Evolutionary conservation across 768 basidiomycete genomes (phyloP).

Genomic region (Mycena indigotica): DNA sequence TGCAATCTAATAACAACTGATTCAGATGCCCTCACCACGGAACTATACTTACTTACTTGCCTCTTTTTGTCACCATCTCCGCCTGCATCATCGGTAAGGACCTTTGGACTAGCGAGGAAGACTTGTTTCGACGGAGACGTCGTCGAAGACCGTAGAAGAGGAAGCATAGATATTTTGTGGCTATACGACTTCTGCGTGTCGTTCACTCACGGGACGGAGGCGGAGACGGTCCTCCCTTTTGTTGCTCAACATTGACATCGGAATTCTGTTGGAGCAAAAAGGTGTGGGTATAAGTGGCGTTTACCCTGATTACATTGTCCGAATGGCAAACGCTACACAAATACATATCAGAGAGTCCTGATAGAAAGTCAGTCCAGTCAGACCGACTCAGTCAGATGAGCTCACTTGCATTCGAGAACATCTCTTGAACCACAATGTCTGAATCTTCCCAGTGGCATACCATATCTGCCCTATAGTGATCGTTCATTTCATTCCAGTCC

Average conservation of each 20-base stretch:
- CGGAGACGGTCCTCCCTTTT: neutral
- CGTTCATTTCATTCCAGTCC: constrained; percentile 8
- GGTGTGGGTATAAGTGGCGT: too few species aligned
- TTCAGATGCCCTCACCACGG: neutral
- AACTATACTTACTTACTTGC: neutral
- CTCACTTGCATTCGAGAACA: constrained; percentile 72
- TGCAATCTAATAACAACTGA: neutral
- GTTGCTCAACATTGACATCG: neutral
- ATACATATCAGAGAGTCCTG: constrained; percentile 76
- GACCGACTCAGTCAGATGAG: constrained; percentile 11
- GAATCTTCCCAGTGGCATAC: constrained; percentile 88
- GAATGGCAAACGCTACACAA: constrained; percentile 63
- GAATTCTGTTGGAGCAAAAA: neutral
- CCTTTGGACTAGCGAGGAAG: neutral
- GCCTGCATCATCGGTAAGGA: neutral
- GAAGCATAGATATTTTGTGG: constrained; percentile 3
- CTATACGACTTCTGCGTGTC: neutral
- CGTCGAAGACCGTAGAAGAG: neutral
- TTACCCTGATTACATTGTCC: constrained; percentile 33
- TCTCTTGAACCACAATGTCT: constrained; percentile 75
- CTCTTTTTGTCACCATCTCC: neutral
- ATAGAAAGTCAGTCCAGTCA: constrained; percentile 8
- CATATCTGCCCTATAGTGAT: constrained; percentile 65
- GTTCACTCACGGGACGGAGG: neutral
- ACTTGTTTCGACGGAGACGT: constrained; percentile 1